Conservation (phyloP, 768 basidiomycete genomes). For the Lepiota brunneoincarnata region DNA sequence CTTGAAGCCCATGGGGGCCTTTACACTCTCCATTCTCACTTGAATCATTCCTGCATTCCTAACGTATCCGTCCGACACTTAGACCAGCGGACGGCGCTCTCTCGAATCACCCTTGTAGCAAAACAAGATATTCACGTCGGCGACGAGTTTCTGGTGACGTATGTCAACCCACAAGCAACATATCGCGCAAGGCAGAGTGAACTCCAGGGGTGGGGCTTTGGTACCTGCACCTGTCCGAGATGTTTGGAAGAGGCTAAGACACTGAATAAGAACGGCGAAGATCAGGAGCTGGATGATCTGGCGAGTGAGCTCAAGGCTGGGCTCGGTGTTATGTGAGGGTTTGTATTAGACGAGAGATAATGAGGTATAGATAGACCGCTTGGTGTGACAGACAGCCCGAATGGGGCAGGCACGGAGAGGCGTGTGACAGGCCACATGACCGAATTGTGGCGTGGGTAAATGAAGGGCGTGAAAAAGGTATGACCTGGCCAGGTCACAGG, state of each 20-base stretch:
- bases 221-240: slow-evolving; percentile 60
- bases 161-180: slow-evolving; percentile 66
- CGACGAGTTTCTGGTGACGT: slow-evolving; percentile 76
- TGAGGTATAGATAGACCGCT: background rate
- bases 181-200: slow-evolving; percentile 46
- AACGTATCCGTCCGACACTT: slow-evolving; percentile 79
- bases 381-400: background rate
- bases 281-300: slow-evolving; percentile 41
- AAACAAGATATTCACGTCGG: slow-evolving; percentile 59
- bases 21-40: slow-evolving; percentile 81
- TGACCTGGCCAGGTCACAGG: slow-evolving; percentile 35
- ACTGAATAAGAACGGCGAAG: slow-evolving; percentile 28
- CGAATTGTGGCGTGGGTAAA: slow-evolving; percentile 29
- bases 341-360: too few relatives aligned
- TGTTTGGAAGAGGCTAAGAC: slow-evolving; percentile 60
- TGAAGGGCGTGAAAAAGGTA: slow-evolving; percentile 24
- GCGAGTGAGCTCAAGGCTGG: slow-evolving; percentile 64
- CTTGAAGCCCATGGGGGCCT: slow-evolving; percentile 85
- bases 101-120: slow-evolving; percentile 76
- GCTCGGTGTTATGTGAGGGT: slow-evolving; percentile 46
- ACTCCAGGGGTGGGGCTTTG: slow-evolving; percentile 76
- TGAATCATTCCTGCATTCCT: slow-evolving; percentile 84
- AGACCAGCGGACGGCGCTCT: slow-evolving; percentile 63
- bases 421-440: slow-evolving; percentile 13
- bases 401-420: background rate